These are phyloP conservation scores for Mycena venus DNA, from an alignment of 768 basidiomycete genomes.

Conservation along the genomic window DNA sequence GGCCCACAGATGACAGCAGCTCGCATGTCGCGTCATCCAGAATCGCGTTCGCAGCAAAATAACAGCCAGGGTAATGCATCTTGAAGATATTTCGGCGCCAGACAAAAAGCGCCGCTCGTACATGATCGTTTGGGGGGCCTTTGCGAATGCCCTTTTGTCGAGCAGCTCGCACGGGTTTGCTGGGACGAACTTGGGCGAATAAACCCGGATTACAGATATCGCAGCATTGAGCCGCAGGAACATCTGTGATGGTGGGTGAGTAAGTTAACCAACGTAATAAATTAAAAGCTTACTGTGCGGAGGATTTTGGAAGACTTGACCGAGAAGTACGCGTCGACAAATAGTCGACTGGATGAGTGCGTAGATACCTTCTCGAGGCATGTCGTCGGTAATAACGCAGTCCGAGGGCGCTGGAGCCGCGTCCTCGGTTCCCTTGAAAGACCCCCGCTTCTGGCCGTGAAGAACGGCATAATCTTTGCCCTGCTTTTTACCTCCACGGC, in stretches of 20 bases:
- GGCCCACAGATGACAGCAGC: background rate
- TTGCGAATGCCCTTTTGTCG: background rate
- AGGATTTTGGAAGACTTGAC: background rate
- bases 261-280: background rate
- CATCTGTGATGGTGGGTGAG: background rate
- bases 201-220: constrained; percentile 6
- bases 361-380: background rate
- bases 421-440: background rate
- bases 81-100: constrained; percentile 4
- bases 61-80: background rate
- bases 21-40: constrained; percentile 19
- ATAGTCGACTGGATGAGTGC: background rate
- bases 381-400: background rate
- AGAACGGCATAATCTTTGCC: background rate
- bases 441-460: constrained; percentile 9
- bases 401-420: too few species aligned
- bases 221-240: background rate
- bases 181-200: background rate
- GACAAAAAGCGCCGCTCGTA: background rate
- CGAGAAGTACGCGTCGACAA: background rate
- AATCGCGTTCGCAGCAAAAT: background rate
- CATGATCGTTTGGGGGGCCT: background rate
- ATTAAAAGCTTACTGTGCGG: background rate
- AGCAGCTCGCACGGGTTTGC: background rate
- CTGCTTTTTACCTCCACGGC: background rate